Evolutionary conservation across 345 rosid species (phyloP).

Genomic region (Gossypium anomalum): DNA sequence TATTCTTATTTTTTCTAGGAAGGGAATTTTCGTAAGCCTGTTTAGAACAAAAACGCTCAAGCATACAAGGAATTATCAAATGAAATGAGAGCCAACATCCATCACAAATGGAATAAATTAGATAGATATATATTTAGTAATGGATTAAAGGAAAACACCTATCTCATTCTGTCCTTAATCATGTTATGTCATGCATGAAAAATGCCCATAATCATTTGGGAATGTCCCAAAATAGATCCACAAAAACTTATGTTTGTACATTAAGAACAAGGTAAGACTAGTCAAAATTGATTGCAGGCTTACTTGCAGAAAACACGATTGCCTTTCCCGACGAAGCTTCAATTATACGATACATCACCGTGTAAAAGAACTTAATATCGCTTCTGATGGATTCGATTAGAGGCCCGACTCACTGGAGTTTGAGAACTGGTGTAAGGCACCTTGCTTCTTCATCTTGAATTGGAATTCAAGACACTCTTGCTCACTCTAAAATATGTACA

Average conservation of each 20-base stretch:
- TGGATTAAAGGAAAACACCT: background rate
- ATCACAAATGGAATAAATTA: background rate
- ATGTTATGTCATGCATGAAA: background rate
- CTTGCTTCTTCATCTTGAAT: slow-evolving; percentile 6
- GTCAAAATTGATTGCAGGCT: slow-evolving; percentile 26
- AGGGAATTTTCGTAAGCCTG: background rate
- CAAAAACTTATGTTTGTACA: background rate
- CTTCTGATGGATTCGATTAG: background rate
- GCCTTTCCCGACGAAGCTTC: slow-evolving; percentile 3
- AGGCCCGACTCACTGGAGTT: slow-evolving; percentile 6
- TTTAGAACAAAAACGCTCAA: background rate
- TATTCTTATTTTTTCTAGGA: background rate
- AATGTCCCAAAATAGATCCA: background rate
- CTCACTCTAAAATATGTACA: slow-evolving; percentile 14
- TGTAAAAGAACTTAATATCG: slow-evolving; percentile 15
- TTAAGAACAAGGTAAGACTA: slow-evolving; percentile 19
- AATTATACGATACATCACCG: slow-evolving; percentile 3
- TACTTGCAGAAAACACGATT: background rate
- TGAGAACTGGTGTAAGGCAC: slow-evolving; percentile 6
- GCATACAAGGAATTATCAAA: background rate
- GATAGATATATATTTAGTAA: background rate
- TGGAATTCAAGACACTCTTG: slow-evolving; percentile 1
- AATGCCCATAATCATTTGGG: background rate
- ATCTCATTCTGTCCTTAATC: background rate
- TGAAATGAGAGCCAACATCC: background rate